Percentiles rank a stretch among this genome's conserved stretches.
Conservation (phyloP, 768 basidiomycete genomes). For the Hemileccinum impolitum region DNA sequence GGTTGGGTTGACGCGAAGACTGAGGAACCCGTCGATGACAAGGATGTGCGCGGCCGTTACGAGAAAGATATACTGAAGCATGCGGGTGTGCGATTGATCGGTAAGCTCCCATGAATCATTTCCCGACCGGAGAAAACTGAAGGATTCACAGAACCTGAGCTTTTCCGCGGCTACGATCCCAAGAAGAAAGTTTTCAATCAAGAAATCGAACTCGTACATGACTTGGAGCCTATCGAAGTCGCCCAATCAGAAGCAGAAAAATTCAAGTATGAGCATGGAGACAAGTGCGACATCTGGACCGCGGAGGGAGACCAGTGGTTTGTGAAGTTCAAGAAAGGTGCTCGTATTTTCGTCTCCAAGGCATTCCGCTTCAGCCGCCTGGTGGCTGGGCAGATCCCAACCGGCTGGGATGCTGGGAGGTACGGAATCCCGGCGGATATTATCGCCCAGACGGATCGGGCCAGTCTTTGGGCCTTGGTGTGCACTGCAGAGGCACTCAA, state of each 20-base stretch:
- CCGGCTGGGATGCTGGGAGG: conserved; percentile 94
- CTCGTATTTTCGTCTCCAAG: conserved; percentile 89
- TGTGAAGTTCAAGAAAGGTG: conserved; percentile 98
- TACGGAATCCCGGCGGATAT: conserved; percentile 98
- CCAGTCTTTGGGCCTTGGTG: conserved; percentile 92
- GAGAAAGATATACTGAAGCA: conserved; percentile 92
- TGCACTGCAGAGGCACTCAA: conserved; percentile 94
- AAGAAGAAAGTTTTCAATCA: conserved; percentile 97
- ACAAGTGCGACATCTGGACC: conserved; percentile 94
- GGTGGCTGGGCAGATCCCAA: conserved; percentile 95
- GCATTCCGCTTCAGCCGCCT: conserved; percentile 91
- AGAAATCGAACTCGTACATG: conserved; percentile 94
- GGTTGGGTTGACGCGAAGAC: conserved; percentile 98
- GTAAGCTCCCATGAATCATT: conserved; percentile 42
- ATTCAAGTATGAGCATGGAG: conserved; percentile 95
- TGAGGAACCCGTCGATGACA: conserved; percentile 93
- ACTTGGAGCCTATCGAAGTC: conserved; percentile 94
- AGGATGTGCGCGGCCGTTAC: conserved; percentile 90
- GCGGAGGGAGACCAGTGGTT: conserved; percentile 93
- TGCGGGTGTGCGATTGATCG: conserved; percentile 91
- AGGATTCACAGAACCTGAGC: conserved; percentile 74
- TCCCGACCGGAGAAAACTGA: conserved; percentile 11
- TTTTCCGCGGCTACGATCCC: conserved; percentile 97
- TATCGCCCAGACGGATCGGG: conserved; percentile 88
- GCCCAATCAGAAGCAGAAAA: conserved; percentile 87